Conservation (phyloP, 495 filamentous ascomycete species). For the Podospora sp. region DNA sequence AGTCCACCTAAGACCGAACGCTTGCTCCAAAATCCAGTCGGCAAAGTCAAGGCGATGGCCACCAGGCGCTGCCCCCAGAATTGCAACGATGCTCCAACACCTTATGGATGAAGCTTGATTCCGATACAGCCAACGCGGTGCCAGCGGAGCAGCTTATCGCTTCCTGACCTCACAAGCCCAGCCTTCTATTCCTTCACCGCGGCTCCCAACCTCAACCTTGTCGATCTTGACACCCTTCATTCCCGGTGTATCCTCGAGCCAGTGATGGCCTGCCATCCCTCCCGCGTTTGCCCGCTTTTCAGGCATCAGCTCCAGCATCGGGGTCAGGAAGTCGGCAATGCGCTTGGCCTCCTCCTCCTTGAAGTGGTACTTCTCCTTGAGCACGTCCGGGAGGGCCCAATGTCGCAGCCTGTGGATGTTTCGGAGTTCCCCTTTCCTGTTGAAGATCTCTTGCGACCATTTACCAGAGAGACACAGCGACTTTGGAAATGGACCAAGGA, state of each 20-base stretch:
- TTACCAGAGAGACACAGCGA: constrained; percentile 87
- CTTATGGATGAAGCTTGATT: too few relatives aligned
- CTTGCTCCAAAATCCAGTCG: background rate
- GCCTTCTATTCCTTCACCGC: constrained; percentile 92
- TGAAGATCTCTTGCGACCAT: constrained; percentile 99
- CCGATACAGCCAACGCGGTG: background rate
- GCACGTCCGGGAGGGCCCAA: constrained; percentile 92
- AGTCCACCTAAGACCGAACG: background rate
- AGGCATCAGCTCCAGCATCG: constrained; percentile 89
- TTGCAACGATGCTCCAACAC: background rate
- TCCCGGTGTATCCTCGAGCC: constrained; percentile 78
- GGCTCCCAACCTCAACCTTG: constrained; percentile 72
- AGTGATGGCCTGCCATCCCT: constrained; percentile 83
- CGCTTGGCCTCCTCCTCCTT: constrained; percentile 71
- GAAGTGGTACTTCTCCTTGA: constrained; percentile 97
- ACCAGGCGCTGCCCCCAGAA: background rate
- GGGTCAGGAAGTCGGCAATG: constrained; percentile 83
- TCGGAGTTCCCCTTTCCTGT: constrained; percentile 92
- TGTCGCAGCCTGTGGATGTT: constrained; percentile 97
- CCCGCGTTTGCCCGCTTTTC: constrained; percentile 91
- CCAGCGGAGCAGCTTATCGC: constrained; percentile 50
- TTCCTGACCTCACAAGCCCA: constrained; percentile 93
- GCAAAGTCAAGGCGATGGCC: too few relatives aligned
- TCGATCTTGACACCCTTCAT: constrained; percentile 80
- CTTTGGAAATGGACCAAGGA: constrained; percentile 91